A percentile compares a stretch with the other conserved stretches of the same genome.
Conservation (phyloP, 2,329 filamentous ascomycete species). For the Emmonsia crescens region DNA sequence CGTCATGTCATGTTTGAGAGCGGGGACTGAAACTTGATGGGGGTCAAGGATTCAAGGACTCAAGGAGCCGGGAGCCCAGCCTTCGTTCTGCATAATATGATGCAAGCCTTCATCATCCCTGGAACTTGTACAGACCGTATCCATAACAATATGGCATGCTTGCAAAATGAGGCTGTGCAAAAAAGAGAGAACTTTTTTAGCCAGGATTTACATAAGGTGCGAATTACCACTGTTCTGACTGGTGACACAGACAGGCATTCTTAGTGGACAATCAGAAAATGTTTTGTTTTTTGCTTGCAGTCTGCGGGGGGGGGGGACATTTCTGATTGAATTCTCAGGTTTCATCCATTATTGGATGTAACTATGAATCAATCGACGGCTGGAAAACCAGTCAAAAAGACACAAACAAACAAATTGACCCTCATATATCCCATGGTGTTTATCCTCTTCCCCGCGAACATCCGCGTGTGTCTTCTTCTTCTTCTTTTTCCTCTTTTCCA, state of each 20-base stretch:
- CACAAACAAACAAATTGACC: neutral
- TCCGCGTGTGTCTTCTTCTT: neutral
- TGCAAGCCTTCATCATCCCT: neutral
- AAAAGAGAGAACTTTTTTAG: neutral
- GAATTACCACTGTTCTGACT: neutral
- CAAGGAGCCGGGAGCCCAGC: too few species aligned
- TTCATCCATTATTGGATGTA: neutral
- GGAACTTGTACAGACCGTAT: neutral
- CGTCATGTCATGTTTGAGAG: neutral
- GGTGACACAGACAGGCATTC: neutral
- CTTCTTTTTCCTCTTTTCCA: too few species aligned
- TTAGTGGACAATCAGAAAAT: neutral
- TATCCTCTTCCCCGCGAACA: neutral
- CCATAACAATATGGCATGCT: neutral
- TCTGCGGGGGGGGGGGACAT: too few species aligned
- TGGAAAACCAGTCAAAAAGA: neutral
- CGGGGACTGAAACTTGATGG: neutral
- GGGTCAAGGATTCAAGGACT: too few species aligned
- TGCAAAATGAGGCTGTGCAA: neutral
- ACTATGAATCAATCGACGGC: neutral
- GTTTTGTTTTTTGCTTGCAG: neutral
- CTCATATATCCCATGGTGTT: neutral
- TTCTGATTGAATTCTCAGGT: neutral
- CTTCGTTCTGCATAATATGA: neutral
- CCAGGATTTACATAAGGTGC: neutral